Conservation (phyloP, 495 filamentous ascomycete genomes). For the Aspergillus sparsus region DNA sequence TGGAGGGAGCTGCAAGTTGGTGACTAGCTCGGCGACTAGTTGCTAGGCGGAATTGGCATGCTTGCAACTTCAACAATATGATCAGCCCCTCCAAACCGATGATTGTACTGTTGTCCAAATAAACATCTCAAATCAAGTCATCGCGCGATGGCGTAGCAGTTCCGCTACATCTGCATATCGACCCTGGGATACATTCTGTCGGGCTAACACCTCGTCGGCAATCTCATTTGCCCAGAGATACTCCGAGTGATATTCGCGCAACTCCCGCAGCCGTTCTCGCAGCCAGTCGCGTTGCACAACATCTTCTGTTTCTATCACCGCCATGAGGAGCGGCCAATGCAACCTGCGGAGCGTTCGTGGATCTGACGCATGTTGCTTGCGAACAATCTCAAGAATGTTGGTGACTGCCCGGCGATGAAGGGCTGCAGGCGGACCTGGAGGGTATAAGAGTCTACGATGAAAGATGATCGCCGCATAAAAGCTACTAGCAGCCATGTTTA, state of each 20-base stretch:
- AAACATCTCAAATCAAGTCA: neutral
- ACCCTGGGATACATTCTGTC: conserved; percentile 32
- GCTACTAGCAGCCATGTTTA: conserved; percentile 48
- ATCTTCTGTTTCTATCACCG: conserved; percentile 44
- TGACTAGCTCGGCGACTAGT: conserved; percentile 7
- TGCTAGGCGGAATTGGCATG: conserved; percentile 4
- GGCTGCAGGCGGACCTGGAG: conserved; percentile 24
- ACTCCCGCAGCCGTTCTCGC: conserved; percentile 37
- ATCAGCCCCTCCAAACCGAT: neutral
- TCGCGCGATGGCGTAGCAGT: conserved; percentile 29
- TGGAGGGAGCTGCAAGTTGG: conserved; percentile 4
- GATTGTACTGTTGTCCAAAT: neutral
- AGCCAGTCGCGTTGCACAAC: conserved; percentile 42
- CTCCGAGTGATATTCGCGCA: conserved; percentile 37
- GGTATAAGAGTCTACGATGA: conserved; percentile 42
- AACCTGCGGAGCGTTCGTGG: conserved; percentile 41
- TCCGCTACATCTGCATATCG: conserved; percentile 37
- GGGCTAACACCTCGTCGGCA: conserved; percentile 36
- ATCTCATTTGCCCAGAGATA: conserved; percentile 39
- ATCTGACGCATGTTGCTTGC: conserved; percentile 40
- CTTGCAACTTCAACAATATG: neutral
- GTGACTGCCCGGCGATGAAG: conserved; percentile 37
- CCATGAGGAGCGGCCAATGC: conserved; percentile 51
- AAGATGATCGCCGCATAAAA: conserved; percentile 48
- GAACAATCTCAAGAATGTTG: conserved; percentile 41